Base-by-base conservation (phyloP, 2,329 filamentous ascomycete genomes). In the Amauroascus verrucosus region DNA sequence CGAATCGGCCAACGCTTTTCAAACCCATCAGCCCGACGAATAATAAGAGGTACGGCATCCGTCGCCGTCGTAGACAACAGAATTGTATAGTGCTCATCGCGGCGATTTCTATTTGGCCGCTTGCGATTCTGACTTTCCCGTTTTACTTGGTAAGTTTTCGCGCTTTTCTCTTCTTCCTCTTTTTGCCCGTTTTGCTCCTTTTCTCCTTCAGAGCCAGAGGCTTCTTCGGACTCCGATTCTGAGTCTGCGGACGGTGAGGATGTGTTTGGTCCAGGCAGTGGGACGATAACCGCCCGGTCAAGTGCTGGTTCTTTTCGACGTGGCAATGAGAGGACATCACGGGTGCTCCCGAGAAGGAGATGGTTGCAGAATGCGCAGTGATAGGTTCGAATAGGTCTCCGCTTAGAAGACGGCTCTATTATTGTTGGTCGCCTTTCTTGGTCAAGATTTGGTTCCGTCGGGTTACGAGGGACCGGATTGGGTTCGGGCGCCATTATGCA, bases 321-420 rank as follows among this genome's bases (percentile, higher is more conserved):
- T 1, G 81, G 80, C 9, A 84, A 73, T 0, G 67, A 59, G 26
- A 69, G 57, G 6, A 85, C 69, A 1, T 72, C 64, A 35, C 78
- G 75, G 0, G 78, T 79, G 43, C 74, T 82, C 20, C 81, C 77
- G 57, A 86, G 74, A 52, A 85, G 70, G 57, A 85, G 77, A 60
- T 82, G 77, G 44, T 74, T 80, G 75, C 83, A 86, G 64, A 83
- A 75, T 44, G 67, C 66, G 73, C 83, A 86, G 64, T 77, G 80
- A 65, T 81, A 79, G 16, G 77, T 75, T 61, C 72, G 74, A 48
- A 78, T 61, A 59, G 63, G 65, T 50, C 68, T 62, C 37, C 58
- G 58, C 13, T 43, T 30, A 26, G 41, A 52, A 16, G 45, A 24
- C 35, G 43, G 41, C 11, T 20, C 37, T 28, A 16, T 24, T 14